Evolutionary conservation across 2,329 filamentous ascomycete species (phyloP).

Genomic region (Fusarium equiseti): DNA sequence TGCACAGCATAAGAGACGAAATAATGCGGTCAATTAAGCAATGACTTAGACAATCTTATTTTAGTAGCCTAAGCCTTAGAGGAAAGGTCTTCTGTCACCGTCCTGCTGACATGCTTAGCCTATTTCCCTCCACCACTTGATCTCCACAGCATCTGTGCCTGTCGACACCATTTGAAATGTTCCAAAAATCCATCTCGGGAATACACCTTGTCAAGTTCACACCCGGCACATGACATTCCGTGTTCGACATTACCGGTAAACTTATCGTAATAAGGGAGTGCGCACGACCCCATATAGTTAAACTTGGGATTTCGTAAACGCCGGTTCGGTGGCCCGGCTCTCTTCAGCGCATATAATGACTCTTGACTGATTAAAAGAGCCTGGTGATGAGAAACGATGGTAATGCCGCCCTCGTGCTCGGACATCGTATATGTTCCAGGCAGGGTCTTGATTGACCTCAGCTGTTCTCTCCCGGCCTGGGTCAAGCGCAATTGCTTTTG

Average conservation of each 20-base stretch:
- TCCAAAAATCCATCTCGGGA: no score
- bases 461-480: rapidly evolving
- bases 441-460: conserved; percentile 1
- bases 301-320: neutral
- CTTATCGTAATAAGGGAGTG: neutral
- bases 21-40: no score
- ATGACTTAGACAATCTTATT: no score
- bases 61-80: no score
- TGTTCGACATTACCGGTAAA: neutral
- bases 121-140: no score
- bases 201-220: neutral
- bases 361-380: neutral
- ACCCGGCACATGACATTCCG: neutral
- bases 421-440: neutral
- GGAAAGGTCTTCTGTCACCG: no score
- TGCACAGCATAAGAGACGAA: no score
- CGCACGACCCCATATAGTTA: neutral
- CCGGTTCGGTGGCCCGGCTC: no score
- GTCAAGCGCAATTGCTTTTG: neutral
- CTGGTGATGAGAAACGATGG: neutral
- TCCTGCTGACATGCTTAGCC: no score
- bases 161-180: no score
- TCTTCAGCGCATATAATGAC: no score
- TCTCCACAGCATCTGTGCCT: no score
- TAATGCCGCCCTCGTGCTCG: neutral